Base-by-base conservation (phyloP, 2,329 filamentous ascomycete genomes). In the Xylaria sp. region DNA sequence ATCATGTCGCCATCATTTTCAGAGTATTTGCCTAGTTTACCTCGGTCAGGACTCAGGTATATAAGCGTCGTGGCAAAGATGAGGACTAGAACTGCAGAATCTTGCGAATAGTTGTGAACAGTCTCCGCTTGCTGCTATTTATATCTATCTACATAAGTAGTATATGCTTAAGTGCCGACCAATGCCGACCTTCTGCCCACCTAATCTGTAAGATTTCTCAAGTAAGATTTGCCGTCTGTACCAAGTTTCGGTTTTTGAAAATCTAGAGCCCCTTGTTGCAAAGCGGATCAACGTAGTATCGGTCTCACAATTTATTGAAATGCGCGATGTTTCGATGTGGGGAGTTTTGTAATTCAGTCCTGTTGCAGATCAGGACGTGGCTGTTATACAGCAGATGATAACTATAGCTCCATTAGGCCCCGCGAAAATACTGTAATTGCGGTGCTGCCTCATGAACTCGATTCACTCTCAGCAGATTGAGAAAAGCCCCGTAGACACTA, bases 281-380 rank as follows among this genome's bases (percentile, higher is more conserved):
- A 66, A 63, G 67, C 56, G 60, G 59, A 66, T 52, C 46, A 52
- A 45, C n/a, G 65, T 67, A 50, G 67, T 53, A 67, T 70, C 53
- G 20, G 61, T 65, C 57, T 65, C 57, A 62, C 58, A 56, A 58
- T 53, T 53, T 64, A 67, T 68, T 55, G 65, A 59, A 52, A 60
- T 41, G 60, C 65, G 68, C 60, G 39, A 53, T 56, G 53, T 52
- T 63, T 56, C 28, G 60, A 45, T 46, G 53, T 59, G 55, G 67
- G 15, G 57, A 59, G 56, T 58, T 63, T 62, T 65, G 48, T 53
- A 67, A 59, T 65, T 56, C 56, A 46, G 57, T 59, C 52, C 43
- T 45, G 56, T 50, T 65, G 65, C 36, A 48, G 68, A 63, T 61
- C 57, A 61, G n/a, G 10, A 25, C 32, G 25, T 23, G 15, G 36